Conservation (phyloP, 2,329 filamentous ascomycete species). For the Phaeosphaeriaceae sp. region DNA sequence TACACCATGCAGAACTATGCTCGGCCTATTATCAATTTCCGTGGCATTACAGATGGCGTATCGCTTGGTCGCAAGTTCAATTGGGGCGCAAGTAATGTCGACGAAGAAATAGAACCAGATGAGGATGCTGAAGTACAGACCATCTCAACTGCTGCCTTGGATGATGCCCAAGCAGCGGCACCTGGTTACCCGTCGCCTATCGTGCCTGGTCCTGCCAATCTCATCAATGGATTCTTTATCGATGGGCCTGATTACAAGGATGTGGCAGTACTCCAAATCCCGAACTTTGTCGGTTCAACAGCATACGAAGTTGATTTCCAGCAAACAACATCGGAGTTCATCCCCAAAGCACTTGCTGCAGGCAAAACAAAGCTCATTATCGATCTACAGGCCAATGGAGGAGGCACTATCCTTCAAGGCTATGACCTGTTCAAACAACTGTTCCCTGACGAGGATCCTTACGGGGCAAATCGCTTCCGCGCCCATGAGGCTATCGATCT, state of each 20-base stretch:
- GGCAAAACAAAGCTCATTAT: slow-evolving; percentile 67
- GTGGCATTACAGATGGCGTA: slow-evolving; percentile 48
- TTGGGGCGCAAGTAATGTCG: slow-evolving; percentile 22
- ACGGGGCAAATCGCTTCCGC: slow-evolving; percentile 60
- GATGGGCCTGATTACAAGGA: slow-evolving; percentile 52
- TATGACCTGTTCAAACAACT: slow-evolving; percentile 67
- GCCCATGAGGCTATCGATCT: slow-evolving; percentile 55
- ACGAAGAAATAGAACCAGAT: slow-evolving; percentile 1
- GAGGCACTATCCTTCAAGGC: slow-evolving; percentile 64
- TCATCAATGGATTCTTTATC: slow-evolving; percentile 56
- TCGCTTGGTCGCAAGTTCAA: slow-evolving; percentile 50
- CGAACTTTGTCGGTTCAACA: slow-evolving; percentile 47
- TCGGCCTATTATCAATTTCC: slow-evolving; percentile 47
- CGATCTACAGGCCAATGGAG: slow-evolving; percentile 65
- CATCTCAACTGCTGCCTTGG: slow-evolving; percentile 12
- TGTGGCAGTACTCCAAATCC: slow-evolving; percentile 53
- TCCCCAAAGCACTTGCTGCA: slow-evolving; percentile 52
- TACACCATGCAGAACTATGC: slow-evolving; percentile 53
- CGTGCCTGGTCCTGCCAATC: slow-evolving; percentile 46
- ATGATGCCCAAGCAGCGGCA: slow-evolving; percentile 18
- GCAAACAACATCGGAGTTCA: slow-evolving; percentile 48
- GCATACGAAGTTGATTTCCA: slow-evolving; percentile 45
- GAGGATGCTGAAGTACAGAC: slow-evolving; percentile 1
- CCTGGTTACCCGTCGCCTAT: slow-evolving; percentile 54
- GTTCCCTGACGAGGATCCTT: slow-evolving; percentile 58